Base-by-base conservation (phyloP, 1,139 yeast species). In the Zygosaccharomyces sapae region DNA sequence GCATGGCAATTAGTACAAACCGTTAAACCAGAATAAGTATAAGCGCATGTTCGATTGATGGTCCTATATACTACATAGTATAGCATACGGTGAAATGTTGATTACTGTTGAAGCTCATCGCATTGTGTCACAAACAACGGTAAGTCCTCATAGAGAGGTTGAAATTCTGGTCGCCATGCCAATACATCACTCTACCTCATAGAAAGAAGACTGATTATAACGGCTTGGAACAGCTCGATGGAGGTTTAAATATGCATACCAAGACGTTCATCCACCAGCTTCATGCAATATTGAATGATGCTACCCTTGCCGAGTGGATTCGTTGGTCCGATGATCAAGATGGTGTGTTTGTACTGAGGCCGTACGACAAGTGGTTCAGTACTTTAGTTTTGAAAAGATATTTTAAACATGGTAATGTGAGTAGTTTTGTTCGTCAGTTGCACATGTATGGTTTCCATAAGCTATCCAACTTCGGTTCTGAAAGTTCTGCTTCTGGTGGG, bases 391-490 rank as follows among this genome's bases (percentile, higher is more conserved):
- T 84, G 53, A 76, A 85, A 43, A 77, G 74, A 52, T 84, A 81
- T 65, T 86, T 86, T 68, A 86, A 86, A 63, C 95, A 86, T 68
- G 83, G 87, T 40, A 85, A 85, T 61, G 83, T 83, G 41, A 86
- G 89, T 3, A 80, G 86, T 24, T 85, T 85, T 65, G 86, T 85
- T 24, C 75, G 94, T 49, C 94, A 85, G 60, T 64, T 85, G 50
- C 86, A 85, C 66, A 84, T 85, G 92, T 85, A 85, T 61, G 92
- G 85, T 81, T 48, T 60, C 44, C 63, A 58, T 53, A 48, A 65
- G 38, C 53, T 60, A 27, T 52, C 59, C 10, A 58, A 59, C 10
- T 44, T 46, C 34, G 51, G 31, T 27, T 10, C 12, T 27, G 31
- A 27, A 7, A 9, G 31, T 12, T 27, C 31, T 20, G 29, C 52